Percentiles rank a stretch among this genome's conserved stretches.
Conservation (phyloP, 2,329 filamentous ascomycete species). For the Periconia sp. region DNA sequence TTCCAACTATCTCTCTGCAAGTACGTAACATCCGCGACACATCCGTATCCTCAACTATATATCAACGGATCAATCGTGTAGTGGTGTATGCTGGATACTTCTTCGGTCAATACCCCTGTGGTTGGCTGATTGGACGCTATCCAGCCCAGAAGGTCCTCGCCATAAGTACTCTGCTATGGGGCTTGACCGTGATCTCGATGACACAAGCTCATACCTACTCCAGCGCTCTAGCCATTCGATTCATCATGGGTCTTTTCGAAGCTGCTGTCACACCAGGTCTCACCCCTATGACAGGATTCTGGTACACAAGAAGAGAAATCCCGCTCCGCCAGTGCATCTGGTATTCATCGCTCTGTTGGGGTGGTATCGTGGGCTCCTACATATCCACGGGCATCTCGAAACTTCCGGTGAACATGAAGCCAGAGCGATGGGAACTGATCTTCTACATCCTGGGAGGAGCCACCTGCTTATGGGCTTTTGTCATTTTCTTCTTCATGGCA, state of each 20-base stretch:
- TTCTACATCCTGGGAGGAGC: no score
- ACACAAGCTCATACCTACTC: constrained; percentile 34
- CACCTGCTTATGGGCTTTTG: no score
- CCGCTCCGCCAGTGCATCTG: constrained; percentile 42
- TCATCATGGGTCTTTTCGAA: constrained; percentile 40
- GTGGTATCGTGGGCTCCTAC: constrained; percentile 37
- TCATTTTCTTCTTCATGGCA: no score
- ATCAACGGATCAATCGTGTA: no score
- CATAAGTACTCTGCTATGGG: constrained; percentile 37
- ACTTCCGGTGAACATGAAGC: no score
- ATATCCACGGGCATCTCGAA: constrained; percentile 42
- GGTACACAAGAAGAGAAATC: constrained; percentile 40
- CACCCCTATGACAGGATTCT: constrained; percentile 42
- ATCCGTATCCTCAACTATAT: not conserved
- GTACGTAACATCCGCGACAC: not conserved
- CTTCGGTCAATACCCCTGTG: constrained; percentile 47
- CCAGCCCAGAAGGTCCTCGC: constrained; percentile 41
- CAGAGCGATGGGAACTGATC: no score
- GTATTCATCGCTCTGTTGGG: constrained; percentile 34
- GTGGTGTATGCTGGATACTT: constrained; percentile 46
- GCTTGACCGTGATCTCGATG: constrained; percentile 36
- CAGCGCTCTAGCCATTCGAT: constrained; percentile 20
- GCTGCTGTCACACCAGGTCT: constrained; percentile 38
- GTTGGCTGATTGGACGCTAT: constrained; percentile 43
- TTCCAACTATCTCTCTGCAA: constrained; percentile 43